Percentiles rank a stretch among this genome's conserved stretches.
Evolutionary conservation across 306 rosid genomes (phyloP).

Genomic region (Cicer pinnatifidum): DNA sequence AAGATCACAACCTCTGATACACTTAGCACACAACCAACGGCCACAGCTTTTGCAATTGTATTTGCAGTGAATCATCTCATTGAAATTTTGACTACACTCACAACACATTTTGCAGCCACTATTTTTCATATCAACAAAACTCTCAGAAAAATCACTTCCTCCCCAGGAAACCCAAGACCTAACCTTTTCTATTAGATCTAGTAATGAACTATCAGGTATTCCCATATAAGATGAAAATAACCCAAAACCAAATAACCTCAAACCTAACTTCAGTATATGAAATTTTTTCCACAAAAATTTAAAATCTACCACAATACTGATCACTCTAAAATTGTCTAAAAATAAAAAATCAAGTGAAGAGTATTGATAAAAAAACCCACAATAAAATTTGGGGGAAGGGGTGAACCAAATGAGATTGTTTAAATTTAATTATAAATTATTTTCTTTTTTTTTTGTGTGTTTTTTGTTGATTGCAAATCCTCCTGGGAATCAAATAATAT

Average conservation of each 20-base stretch:
- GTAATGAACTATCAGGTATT: slow-evolving; percentile 81
- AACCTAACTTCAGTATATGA: slow-evolving; percentile 43
- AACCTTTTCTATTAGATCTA: slow-evolving; percentile 72
- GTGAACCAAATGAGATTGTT: slow-evolving; percentile 45
- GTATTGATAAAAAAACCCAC: slow-evolving; percentile 60
- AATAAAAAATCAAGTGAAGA: slow-evolving; percentile 42
- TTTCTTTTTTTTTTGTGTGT: slow-evolving; percentile 28
- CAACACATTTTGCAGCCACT: slow-evolving; percentile 64
- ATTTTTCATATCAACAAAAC: slow-evolving; percentile 64
- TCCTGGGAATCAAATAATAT: slow-evolving; percentile 66
- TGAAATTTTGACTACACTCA: slow-evolving; percentile 58
- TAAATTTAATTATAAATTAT: slow-evolving; percentile 33
- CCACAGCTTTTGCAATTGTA: slow-evolving; percentile 75
- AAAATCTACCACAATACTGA: slow-evolving; percentile 18
- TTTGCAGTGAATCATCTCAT: slow-evolving; percentile 46
- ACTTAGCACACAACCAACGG: slow-evolving; percentile 69
- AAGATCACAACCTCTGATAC: slow-evolving; percentile 61
- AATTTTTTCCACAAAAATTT: slow-evolving; percentile 45
- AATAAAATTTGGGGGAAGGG: slow-evolving; percentile 79
- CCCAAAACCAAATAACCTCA: slow-evolving; percentile 36
- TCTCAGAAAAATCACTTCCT: slow-evolving; percentile 49
- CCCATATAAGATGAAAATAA: slow-evolving; percentile 75
- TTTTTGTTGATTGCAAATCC: slow-evolving; percentile 53
- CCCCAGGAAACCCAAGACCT: slow-evolving; percentile 71
- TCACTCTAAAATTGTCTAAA: slow-evolving; percentile 46